Percentiles rank a stretch among this genome's conserved stretches.
phyloP scores from a whole-genome alignment of 805 yeast genomes.

The Metschnikowia henanensis region DNA sequence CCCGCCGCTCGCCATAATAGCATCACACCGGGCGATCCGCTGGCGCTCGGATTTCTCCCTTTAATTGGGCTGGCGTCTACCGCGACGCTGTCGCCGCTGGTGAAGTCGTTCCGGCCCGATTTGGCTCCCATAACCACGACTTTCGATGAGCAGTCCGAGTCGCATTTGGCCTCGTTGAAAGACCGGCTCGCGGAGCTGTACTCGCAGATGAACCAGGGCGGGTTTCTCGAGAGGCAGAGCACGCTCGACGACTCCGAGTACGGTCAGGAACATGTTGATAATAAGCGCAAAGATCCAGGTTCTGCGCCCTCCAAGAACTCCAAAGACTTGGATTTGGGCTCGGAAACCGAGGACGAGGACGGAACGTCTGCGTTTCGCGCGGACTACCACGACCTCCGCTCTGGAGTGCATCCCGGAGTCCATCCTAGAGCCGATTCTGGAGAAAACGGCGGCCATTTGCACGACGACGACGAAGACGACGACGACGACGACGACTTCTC shows the following conservation, averaged over 20 bases:
- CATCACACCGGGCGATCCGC: slow-evolving; percentile 12
- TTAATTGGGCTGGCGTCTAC: slow-evolving; percentile 18
- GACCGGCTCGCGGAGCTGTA: slow-evolving; percentile 20
- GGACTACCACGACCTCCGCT: too few species aligned
- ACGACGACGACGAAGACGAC: slow-evolving; percentile 20
- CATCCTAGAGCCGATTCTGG: too few species aligned
- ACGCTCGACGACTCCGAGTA: slow-evolving; percentile 12
- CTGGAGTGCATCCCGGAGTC: too few species aligned
- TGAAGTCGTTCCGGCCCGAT: slow-evolving; percentile 36
- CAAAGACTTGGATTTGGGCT: neutral
- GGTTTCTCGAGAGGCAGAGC: slow-evolving; percentile 13
- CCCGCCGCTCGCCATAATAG: slow-evolving; percentile 10
- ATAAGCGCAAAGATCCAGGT: slow-evolving; percentile 7
- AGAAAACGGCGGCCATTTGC: too few species aligned
- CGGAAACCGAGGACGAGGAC: neutral
- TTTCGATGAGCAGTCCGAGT: slow-evolving; percentile 24
- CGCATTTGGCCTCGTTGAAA: slow-evolving; percentile 17
- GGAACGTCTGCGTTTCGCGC: too few species aligned
- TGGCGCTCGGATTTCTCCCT: slow-evolving; percentile 16
- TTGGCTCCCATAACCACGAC: slow-evolving; percentile 38
- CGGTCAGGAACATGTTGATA: slow-evolving; percentile 6
- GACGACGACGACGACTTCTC: slow-evolving; percentile 25
- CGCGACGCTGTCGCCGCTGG: slow-evolving; percentile 32
- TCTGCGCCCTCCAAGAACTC: too few species aligned
- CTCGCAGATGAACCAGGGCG: slow-evolving; percentile 4